Evolutionary conservation across 805 yeast species (phyloP), one percentile per base, ranked within the genome.

Genomic region (Metschnikowia santaceciliae): DNA sequence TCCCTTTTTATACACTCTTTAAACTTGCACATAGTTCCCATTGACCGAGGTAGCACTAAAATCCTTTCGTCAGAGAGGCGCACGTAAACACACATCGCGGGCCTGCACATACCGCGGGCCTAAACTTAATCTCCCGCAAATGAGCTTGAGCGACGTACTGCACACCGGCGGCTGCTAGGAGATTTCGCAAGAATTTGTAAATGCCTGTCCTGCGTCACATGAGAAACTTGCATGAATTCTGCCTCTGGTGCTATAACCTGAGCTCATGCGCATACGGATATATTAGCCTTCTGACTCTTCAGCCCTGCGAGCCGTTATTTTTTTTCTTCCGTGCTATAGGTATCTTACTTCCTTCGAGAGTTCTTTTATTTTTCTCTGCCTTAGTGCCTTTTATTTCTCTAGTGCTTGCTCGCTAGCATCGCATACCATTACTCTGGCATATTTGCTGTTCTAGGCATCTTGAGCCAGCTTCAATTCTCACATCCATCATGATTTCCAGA

Each of bases 401-500:
- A n/a, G 32, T 39, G 23, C 20, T 13, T 35, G 8, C 34, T 40
- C 22, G 11, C 22, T 30, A 33, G 43, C 43, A 15, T 15, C 13
- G 13, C 43, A 40, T 30, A 26, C 3, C 34, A 26, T 40, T 40
- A 17, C 32, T 4, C 38, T 17, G 10, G 33, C 42, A 39, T 4
- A 39, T n/a, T 7, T 15, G 13, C 34, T 30, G n/a, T 26, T 14
- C 34, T 7, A 23, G 33, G 43, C 43, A 32, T 6, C 30, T 30
- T 38, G 15, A 26, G 42, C 42, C 42, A 7, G 13, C 15, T 14
- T 3, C 30, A 30, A 40, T 40, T 23, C 34, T 26, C n/a, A 40
- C 19, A 14, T 32, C 14, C 22, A 39, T 14, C 6, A 60, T 56
- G 54, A 51, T 61, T 47, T 60, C 68, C 38, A 62, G 63, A 60